Conservation (phyloP, 257 asterid species). For the Lavandula angustifolia region DNA sequence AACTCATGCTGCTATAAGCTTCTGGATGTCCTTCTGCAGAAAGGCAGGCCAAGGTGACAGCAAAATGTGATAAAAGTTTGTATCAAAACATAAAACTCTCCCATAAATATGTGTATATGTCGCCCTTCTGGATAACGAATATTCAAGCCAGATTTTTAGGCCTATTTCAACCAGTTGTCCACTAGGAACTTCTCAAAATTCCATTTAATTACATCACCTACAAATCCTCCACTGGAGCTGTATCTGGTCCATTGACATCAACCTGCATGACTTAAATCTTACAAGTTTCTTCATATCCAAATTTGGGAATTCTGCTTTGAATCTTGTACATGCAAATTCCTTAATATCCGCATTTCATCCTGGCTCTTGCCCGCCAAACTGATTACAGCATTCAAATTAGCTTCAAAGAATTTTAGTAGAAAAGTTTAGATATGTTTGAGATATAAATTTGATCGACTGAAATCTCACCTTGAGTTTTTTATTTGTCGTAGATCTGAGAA, state of each 20-base stretch:
- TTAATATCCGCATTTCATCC: constrained; percentile 85
- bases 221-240: constrained; percentile 93
- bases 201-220: constrained; percentile 90
- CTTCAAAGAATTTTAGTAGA: not conserved
- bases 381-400: constrained; percentile 61
- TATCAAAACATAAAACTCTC: too few relatives aligned
- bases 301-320: constrained; percentile 87
- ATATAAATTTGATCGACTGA: constrained; percentile 3
- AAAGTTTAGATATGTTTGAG: not conserved
- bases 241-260: constrained; percentile 85
- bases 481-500: constrained; percentile 69
- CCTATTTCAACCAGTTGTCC: constrained; percentile 48
- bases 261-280: constrained; percentile 51
- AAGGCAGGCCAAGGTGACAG: not conserved
- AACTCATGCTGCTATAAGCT: constrained; percentile 56
- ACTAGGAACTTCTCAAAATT: constrained; percentile 94
- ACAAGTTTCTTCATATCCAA: constrained; percentile 46
- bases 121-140: too few relatives aligned
- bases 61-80: too few relatives aligned
- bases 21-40: constrained; percentile 70
- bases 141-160: too few relatives aligned
- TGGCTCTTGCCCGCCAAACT: constrained; percentile 96
- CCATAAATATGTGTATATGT: too few relatives aligned
- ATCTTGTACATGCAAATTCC: constrained; percentile 83
- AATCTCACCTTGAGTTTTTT: constrained; percentile 81